Base-by-base conservation (phyloP, 2,329 filamentous ascomycete species). In the Shiraia bambusicola region DNA sequence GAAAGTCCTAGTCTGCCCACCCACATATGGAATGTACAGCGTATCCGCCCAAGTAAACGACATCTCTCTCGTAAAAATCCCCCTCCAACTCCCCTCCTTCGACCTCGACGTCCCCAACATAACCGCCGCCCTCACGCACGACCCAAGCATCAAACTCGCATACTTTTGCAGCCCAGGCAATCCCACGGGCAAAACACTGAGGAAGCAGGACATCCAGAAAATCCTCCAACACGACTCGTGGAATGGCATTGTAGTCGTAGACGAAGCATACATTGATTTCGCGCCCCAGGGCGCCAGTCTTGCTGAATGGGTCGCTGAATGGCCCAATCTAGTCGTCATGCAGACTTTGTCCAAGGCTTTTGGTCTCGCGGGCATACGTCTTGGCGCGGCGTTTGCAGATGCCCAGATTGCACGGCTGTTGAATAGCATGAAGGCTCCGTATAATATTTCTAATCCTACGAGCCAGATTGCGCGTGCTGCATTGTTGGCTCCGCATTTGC, bases 291-390 rank as follows among this genome's bases (percentile, higher is more conserved):
- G 81, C 17, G 78, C 87, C 29, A 94, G 87, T 53, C 78, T 97
- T 17, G 92, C 93, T 17, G 88, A 95, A 70, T 95, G 88, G 86
- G 91, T 95, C 1, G 77, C 80, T 26, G 90, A 95, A 61, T 94
- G 88, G 82, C 91, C 92, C 36, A 98, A 98, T 69, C 77, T 98
- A 17, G 90, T 96, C 13, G 91, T 98, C 42, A 89, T 97, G 88
- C 93, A 98, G 76, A 98, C 93, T 1, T 78, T 97, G n/a, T 95
- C 88, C 60, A 98, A 98, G 70, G 93, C 90, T 0, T 98, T 98
- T 63, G 93, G 93, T 19, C 80, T 98, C 62, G 93, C 93, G 3
- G 93, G 92, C 36, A 95, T 98, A 64, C 80, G 93, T 12, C 78
- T 98, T 1, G 93, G 93, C 33, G 87, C 84, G 6, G 89, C 88